Conservation (phyloP, 129 eudicot genomes). For the Flaveria trinervia region DNA sequence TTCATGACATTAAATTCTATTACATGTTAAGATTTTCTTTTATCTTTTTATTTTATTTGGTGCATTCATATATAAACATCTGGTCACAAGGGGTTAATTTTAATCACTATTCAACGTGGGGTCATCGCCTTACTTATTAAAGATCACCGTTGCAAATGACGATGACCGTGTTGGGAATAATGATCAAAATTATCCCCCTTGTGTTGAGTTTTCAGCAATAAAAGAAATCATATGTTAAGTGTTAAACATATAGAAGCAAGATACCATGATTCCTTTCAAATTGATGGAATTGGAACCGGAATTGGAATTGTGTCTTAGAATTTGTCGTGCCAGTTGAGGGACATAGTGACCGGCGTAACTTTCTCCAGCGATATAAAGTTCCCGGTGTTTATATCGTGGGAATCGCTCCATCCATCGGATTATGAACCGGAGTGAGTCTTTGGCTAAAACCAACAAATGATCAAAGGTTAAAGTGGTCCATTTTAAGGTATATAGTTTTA, state of each 20-base stretch:
- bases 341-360: constrained; percentile 98
- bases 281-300: constrained; percentile 52
- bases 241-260: not conserved
- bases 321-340: constrained; percentile 81
- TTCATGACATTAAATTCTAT: not conserved
- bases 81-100: no score
- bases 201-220: no score
- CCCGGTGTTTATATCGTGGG: constrained; percentile 77
- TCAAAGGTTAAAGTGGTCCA: not conserved
- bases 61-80: no score
- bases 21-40: not conserved
- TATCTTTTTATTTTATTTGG: no score
- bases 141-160: no score
- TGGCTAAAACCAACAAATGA: constrained; percentile 46
- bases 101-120: no score
- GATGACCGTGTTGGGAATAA: no score
- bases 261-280: constrained; percentile 89
- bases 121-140: no score
- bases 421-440: constrained; percentile 74
- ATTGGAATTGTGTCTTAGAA: constrained; percentile 50
- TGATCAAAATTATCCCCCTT: no score
- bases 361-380: constrained; percentile 77
- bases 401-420: constrained; percentile 87
- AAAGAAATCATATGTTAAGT: no score
- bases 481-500: not conserved